Evolutionary conservation across 176 grass and related monocot genomes (phyloP).

Genomic region (Carex parvula): DNA sequence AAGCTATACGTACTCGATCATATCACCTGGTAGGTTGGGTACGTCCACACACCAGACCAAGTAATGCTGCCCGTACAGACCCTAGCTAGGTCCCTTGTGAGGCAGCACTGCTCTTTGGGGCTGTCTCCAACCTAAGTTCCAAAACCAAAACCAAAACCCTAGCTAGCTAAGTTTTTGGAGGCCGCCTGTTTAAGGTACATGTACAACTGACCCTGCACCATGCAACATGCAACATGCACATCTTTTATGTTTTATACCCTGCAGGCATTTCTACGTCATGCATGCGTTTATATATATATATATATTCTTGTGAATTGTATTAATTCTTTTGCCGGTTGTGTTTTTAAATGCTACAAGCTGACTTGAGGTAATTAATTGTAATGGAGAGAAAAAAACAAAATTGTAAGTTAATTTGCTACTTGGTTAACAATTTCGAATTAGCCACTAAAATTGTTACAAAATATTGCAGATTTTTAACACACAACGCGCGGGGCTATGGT

Average conservation of each 20-base stretch:
- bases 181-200: background rate
- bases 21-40: slow-evolving; percentile 17
- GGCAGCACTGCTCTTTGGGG: background rate
- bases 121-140: background rate
- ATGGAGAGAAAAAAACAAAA: background rate
- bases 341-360: background rate
- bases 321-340: no score
- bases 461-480: no score
- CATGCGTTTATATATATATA: background rate
- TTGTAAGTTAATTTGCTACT: no score
- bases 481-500: no score
- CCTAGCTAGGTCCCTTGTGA: slow-evolving; percentile 15
- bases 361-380: background rate
- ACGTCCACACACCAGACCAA: background rate
- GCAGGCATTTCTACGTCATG: background rate
- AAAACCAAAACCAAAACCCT: background rate
- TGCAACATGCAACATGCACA: background rate
- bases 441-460: no score
- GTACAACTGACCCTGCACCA: background rate
- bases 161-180: background rate
- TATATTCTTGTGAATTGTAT: background rate
- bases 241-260: background rate
- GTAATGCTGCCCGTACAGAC: background rate
- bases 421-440: no score
- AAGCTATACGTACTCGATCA: no score